Evolutionary conservation across 345 rosid species (phyloP).

Genomic region (Limnanthes douglasii): DNA sequence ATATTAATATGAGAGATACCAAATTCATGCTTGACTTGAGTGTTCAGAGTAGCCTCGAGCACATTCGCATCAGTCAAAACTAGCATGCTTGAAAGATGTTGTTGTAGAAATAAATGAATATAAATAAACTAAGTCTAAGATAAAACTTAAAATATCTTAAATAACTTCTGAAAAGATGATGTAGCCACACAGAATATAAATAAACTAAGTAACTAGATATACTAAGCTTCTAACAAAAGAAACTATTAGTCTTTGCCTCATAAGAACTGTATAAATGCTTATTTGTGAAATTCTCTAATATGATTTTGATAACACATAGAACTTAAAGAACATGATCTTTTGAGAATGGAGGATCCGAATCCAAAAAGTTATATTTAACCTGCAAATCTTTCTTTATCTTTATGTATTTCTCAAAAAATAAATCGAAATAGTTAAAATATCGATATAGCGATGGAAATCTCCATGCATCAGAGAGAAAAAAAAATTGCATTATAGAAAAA

Average conservation of each 20-base stretch:
- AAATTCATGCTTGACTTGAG: too few relatives aligned
- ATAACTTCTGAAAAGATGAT: neutral
- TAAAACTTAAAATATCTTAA: neutral
- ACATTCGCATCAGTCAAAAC: conserved; percentile 94
- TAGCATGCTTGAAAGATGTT: conserved; percentile 84
- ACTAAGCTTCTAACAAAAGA: neutral
- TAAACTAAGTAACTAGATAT: neutral
- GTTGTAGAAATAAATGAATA: conserved; percentile 37
- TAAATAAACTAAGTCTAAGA: conserved; percentile 4
- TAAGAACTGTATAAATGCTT: conserved; percentile 83
- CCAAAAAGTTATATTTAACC: conserved; percentile 55
- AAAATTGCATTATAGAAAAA: conserved; percentile 4
- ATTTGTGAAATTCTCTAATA: conserved; percentile 90
- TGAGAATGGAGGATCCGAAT: conserved; percentile 64
- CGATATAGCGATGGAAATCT: conserved; percentile 97
- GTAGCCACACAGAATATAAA: neutral
- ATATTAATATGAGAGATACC: too few relatives aligned
- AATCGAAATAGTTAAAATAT: conserved; percentile 90
- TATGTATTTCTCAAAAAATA: conserved; percentile 79
- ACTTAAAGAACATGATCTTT: conserved; percentile 82
- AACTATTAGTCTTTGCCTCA: conserved; percentile 39
- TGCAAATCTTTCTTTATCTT: conserved; percentile 78
- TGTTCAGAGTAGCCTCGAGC: conserved; percentile 81
- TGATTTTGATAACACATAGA: conserved; percentile 79
- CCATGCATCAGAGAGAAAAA: conserved; percentile 38